Percentiles rank a stretch among this genome's conserved stretches.
phyloP scores from a whole-genome alignment of 345 rosid species.

The Raphanus raphanistrum region DNA sequence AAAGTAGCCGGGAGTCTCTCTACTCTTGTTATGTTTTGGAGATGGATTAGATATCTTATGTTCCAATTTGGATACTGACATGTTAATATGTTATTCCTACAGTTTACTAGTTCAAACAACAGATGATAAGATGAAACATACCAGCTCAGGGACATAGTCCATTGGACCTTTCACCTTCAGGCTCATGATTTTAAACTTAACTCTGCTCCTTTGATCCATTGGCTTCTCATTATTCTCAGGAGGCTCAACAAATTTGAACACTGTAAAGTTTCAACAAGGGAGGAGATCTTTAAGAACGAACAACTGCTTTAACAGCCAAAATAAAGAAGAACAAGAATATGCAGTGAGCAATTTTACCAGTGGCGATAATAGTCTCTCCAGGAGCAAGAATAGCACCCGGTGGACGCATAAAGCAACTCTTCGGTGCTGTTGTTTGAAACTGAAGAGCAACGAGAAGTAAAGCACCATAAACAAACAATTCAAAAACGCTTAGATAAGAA shows the following conservation, averaged over 20 bases:
- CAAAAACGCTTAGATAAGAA: neutral
- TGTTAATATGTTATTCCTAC: neutral
- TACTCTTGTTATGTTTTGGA: neutral
- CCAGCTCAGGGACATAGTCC: slow-evolving; percentile 98
- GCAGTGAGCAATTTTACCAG: slow-evolving; percentile 49
- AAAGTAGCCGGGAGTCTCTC: neutral
- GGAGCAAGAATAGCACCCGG: slow-evolving; percentile 96
- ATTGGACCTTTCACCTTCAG: slow-evolving; percentile 79
- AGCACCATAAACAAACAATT: neutral
- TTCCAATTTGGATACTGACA: neutral
- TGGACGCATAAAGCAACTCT: slow-evolving; percentile 99
- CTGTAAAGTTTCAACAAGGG: slow-evolving; percentile 37
- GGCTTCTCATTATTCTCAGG: slow-evolving; percentile 97
- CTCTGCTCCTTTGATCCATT: slow-evolving; percentile 79
- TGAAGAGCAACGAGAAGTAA: slow-evolving; percentile 29
- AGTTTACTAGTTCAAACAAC: neutral
- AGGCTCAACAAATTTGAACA: slow-evolving; percentile 92
- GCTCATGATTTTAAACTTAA: slow-evolving; percentile 95
- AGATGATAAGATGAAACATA: slow-evolving; percentile 39
- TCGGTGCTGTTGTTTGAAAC: slow-evolving; percentile 99
- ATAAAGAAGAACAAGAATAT: neutral
- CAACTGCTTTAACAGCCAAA: neutral
- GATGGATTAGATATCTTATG: neutral
- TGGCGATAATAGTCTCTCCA: slow-evolving; percentile 82
- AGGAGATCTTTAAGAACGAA: neutral